Conservation (phyloP, 768 basidiomycete species). For the Collybiopsis luxurians region DNA sequence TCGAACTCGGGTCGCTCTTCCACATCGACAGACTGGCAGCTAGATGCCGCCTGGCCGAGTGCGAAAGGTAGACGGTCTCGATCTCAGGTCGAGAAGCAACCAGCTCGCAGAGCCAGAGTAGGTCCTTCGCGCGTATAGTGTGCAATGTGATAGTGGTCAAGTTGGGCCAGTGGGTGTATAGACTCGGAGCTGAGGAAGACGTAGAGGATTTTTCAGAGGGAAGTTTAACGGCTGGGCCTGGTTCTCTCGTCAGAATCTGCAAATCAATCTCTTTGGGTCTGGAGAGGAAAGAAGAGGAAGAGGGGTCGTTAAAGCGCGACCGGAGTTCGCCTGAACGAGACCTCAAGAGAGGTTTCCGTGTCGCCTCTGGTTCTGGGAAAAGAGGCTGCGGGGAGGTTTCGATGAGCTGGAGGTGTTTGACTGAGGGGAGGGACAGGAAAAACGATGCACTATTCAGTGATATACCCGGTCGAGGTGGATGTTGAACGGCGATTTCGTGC, state of each 20-base stretch:
- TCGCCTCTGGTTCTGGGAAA: slow-evolving; percentile 1
- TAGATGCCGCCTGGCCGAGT: slow-evolving; percentile 3
- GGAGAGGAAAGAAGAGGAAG: not conserved
- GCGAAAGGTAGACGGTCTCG: slow-evolving; percentile 8
- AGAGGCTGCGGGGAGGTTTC: not conserved
- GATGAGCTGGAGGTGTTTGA: slow-evolving; percentile 8
- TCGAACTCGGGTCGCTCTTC: not conserved
- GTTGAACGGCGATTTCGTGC: not conserved
- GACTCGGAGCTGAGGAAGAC: not conserved
- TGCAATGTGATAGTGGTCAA: slow-evolving; percentile 5
- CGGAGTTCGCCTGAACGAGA: slow-evolving; percentile 4
- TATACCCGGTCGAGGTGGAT: not conserved
- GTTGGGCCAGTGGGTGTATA: slow-evolving; percentile 3
- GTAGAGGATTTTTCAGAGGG: not conserved
- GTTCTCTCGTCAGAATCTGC: not conserved
- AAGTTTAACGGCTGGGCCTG: not conserved
- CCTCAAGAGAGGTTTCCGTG: not conserved
- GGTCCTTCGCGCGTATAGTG: not conserved
- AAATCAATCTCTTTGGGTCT: not conserved
- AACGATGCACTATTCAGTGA: not conserved
- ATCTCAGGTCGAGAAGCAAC: slow-evolving; percentile 4
- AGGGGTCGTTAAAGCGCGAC: not conserved
- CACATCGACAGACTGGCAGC: not conserved
- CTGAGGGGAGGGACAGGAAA: not conserved
- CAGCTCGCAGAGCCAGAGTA: slow-evolving; percentile 7